Evolutionary conservation across 2,329 filamentous ascomycete genomes (phyloP).

Genomic region (Basipetospora chlamydospora): DNA sequence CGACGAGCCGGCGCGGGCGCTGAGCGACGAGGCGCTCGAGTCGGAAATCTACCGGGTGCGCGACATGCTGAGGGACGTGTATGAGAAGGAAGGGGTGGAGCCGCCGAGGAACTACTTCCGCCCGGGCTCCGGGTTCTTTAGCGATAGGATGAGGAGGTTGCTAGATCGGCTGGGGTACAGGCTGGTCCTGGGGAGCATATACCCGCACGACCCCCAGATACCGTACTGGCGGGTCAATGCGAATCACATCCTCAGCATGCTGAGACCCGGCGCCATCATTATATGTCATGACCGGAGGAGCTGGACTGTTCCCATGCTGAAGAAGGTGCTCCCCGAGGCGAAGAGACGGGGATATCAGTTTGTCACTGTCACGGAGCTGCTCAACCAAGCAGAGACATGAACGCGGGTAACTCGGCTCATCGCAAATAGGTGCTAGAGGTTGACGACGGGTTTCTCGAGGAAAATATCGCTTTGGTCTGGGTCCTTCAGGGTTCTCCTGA

Average conservation of each 20-base stretch:
- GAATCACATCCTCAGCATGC: conserved; percentile 66
- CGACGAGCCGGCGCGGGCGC: conserved; percentile 57
- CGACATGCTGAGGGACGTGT: conserved; percentile 39
- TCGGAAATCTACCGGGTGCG: conserved; percentile 53
- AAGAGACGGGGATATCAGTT: conserved; percentile 54
- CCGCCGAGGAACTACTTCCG: conserved; percentile 55
- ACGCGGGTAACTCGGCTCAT: background rate
- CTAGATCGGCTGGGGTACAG: conserved; percentile 49
- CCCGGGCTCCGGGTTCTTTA: conserved; percentile 77
- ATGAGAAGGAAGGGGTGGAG: conserved; percentile 27
- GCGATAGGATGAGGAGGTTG: conserved; percentile 47
- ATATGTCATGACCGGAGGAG: conserved; percentile 72
- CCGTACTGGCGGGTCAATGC: conserved; percentile 55
- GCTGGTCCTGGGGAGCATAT: conserved; percentile 70
- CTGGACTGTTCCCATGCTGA: conserved; percentile 76
- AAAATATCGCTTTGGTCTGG: too few species aligned
- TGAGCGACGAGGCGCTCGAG: conserved; percentile 44
- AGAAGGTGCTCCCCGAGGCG: conserved; percentile 56
- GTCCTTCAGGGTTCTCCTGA: too few species aligned
- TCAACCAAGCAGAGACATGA: conserved; percentile 21
- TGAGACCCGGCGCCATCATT: conserved; percentile 61
- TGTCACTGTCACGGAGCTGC: conserved; percentile 54
- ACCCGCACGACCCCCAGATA: conserved; percentile 86
- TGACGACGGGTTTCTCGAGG: background rate
- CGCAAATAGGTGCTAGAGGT: too few species aligned